Base-by-base conservation (phyloP, 2,329 filamentous ascomycete species). In the Claviceps cyperi region DNA sequence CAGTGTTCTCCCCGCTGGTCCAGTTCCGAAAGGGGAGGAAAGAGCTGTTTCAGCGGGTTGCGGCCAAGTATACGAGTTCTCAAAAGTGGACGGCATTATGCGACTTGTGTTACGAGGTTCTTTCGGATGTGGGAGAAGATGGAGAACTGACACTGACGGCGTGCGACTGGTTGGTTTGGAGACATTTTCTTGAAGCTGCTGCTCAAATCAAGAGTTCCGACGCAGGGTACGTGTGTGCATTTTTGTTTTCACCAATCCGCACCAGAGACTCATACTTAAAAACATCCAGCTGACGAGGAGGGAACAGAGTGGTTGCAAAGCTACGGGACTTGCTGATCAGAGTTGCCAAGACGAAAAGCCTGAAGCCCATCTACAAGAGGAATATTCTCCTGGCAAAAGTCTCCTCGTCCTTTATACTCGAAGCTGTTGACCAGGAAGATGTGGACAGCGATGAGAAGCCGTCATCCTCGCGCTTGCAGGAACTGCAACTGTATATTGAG, bases 1-100 rank as follows among this genome's bases (percentile, higher is more conserved):
- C 66, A 0, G 55, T 65, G 0, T 66, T 74, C 8, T 68, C 67
- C 0, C 72, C 72, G 0, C 56, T 71, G 3, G 58, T 59, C 19
- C 71, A 75, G 54, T 69, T 77, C 43, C 64, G 60, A 17, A 58
- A 66, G 19, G 73, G 72, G 3, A 68, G 69, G 46, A 77, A 76
- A 53, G 68, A 74, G 51, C 56, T 73, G 0, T 62, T 75, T 13
- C 57, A 68, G n/a, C 66, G 71, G n/a, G 61, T 64, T 0, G 58
- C 73, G 4, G 51, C 58, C 4, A 64, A 62, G 9, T 63, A 72
- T 9, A 64, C 67, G n/a, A 54, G 58, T 1, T 62, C 65, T 5
- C 59, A 61, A 8, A 62, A 71, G 22, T 76, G 72, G 70, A 59
- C 64, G 5, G 58, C 58, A 0, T 61, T 73, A 5, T 76, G 69